phyloP scores from a whole-genome alignment of 176 grass and related monocot species.

The Areca catechu region DNA sequence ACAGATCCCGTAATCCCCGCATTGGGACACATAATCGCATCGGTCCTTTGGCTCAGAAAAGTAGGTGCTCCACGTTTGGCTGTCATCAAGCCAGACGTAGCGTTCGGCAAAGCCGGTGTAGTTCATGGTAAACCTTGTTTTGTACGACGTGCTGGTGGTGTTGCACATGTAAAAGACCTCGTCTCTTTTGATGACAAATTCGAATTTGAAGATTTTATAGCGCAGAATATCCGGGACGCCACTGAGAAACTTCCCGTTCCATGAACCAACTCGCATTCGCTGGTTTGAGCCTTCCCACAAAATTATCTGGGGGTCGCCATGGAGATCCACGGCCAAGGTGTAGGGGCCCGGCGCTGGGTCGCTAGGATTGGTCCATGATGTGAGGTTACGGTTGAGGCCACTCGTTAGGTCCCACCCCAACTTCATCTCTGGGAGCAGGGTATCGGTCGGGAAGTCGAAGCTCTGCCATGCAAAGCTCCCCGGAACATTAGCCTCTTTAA shows the following conservation, averaged over 20 bases:
- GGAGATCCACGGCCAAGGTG: not conserved
- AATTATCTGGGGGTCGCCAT: not conserved
- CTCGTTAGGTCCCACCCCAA: not conserved
- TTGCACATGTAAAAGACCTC: not conserved
- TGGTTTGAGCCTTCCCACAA: not conserved
- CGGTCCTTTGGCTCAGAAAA: not conserved
- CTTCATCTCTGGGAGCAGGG: not conserved
- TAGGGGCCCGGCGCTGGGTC: not conserved
- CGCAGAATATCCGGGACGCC: not conserved
- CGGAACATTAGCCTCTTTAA: not conserved
- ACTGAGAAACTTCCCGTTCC: not conserved
- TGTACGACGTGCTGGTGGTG: not conserved
- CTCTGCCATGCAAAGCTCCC: constrained; percentile 3
- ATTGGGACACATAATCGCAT: not conserved
- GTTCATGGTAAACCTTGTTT: not conserved
- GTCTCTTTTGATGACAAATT: not conserved
- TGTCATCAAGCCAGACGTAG: not conserved
- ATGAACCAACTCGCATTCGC: not conserved
- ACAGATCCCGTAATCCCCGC: not conserved
- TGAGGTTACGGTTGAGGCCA: not conserved
- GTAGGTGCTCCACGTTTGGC: not conserved
- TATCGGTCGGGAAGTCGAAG: constrained; percentile 4
- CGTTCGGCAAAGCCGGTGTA: not conserved
- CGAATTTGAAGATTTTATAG: not conserved
- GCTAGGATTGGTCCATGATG: not conserved